A percentile compares a stretch with the other conserved stretches of the same genome.
phyloP scores from a whole-genome alignment of 208 protist genomes.

The Leishmania major region DNA sequence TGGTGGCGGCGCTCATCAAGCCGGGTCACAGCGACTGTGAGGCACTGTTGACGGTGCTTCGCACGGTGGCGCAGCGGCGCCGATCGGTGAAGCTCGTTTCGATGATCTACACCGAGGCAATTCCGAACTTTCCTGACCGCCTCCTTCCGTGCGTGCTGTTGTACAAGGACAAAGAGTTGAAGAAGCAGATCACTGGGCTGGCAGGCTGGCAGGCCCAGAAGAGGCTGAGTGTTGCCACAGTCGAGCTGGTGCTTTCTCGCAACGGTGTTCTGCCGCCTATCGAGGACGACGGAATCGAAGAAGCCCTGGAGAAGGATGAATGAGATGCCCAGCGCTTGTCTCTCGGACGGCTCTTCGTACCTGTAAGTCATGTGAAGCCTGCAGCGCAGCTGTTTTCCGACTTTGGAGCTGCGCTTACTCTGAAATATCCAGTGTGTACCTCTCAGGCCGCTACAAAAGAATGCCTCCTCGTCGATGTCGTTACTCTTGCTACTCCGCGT shows the following conservation, averaged over 20 bases:
- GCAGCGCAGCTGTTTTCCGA: background rate
- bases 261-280: conserved; percentile 51
- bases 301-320: background rate
- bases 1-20: conserved; percentile 72
- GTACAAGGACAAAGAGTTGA: conserved; percentile 67
- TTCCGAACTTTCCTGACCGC: conserved; percentile 75
- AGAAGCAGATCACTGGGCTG: conserved; percentile 73
- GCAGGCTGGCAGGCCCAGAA: conserved; percentile 52
- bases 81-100: conserved; percentile 83
- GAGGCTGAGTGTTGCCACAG: conserved; percentile 46
- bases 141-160: conserved; percentile 87
- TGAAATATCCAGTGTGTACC: background rate
- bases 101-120: conserved; percentile 80
- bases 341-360: background rate
- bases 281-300: conserved; percentile 17
- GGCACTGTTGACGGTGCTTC: conserved; percentile 73
- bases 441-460: background rate
- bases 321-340: too few relatives aligned
- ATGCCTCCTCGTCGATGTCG: background rate
- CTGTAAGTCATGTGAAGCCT: background rate
- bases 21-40: conserved; percentile 79
- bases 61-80: conserved; percentile 67
- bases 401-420: background rate
- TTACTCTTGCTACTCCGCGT: background rate
- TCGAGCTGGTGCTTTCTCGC: conserved; percentile 50